Evolutionary conservation across 306 rosid species (phyloP), one percentile per base, ranked within the genome.

Genomic region (Dalbergia cultrata): DNA sequence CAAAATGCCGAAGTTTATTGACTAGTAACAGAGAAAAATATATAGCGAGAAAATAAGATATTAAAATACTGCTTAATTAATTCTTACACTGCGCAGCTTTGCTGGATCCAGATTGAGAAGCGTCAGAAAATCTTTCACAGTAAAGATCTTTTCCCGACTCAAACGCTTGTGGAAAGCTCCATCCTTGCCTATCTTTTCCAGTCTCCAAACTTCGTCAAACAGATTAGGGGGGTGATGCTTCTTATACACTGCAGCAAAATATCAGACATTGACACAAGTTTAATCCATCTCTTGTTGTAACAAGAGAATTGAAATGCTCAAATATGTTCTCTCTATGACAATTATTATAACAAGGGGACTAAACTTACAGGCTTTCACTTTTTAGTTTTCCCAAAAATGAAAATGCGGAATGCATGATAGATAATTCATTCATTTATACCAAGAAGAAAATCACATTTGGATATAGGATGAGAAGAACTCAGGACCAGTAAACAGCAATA

Each of bases 81-180:
- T 58, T 70, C 45, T 82, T 95, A 96, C 99, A 81, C 87, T 88
- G 78, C 99, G 94, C 72, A 96, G 93, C 86, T 92, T 87, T 74
- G 88, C 76, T 78, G 98, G 87, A 72, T 96, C 92, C 71, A 89
- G 66, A 74, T 83, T 89, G 87, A 90, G 97, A 63, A 85, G 91
- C 65, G 80, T 96, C 75, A 96, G 93, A 86, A 95, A 93, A 86
- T 95, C 99, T 83, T 88, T 84, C 81, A 95, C 99, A 0, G 92
- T 91, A 9, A 19, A 44, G 85, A 96, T 84, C 75, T 72, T 88
- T 89, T 90, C 93, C 67, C 90, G 86, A 69, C 89, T 86, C 88
- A 96, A 80, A 45, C 99, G 97, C 86, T 88, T 92, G 80, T 96
- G 99, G 80, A 93, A 96, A 76, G 98, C 98, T 85, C 99, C 99